Evolutionary conservation across 1,284 basidiomycete species (phyloP).

Genomic region (Boletus sp.): DNA sequence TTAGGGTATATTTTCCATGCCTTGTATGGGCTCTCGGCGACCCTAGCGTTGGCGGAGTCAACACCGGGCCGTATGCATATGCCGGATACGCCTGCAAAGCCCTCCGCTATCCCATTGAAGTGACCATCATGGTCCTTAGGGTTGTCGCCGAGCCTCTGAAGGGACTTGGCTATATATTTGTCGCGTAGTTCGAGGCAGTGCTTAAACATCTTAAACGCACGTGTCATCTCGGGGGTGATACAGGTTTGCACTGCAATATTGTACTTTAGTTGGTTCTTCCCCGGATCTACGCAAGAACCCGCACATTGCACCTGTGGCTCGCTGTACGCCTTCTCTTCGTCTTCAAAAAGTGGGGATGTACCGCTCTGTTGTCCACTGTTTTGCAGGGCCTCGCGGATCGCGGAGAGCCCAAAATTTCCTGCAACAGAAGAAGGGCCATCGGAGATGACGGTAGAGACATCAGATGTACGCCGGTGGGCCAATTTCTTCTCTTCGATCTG

Average conservation of each 20-base stretch:
- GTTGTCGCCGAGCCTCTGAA: constrained; percentile 88
- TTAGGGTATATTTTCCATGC: constrained; percentile 87
- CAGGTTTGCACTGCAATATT: constrained; percentile 35
- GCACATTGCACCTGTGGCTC: constrained; percentile 30
- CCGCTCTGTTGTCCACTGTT: constrained; percentile 19
- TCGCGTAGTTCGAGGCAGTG: constrained; percentile 84
- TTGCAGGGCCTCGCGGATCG: constrained; percentile 35
- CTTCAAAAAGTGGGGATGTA: constrained; percentile 36
- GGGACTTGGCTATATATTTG: constrained; percentile 84
- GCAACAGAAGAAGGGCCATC: constrained; percentile 39
- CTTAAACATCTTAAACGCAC: constrained; percentile 62
- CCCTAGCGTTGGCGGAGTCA: constrained; percentile 35
- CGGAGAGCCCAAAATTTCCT: constrained; percentile 40
- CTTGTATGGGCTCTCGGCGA: constrained; percentile 36
- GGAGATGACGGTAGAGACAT: constrained; percentile 35
- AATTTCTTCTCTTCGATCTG: constrained; percentile 72
- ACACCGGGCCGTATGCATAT: constrained; percentile 62
- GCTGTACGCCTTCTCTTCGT: constrained; percentile 36
- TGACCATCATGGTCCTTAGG: constrained; percentile 82
- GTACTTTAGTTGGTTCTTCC: constrained; percentile 13
- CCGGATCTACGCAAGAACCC: constrained; percentile 1
- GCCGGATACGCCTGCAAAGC: constrained; percentile 61
- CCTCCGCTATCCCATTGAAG: constrained; percentile 60
- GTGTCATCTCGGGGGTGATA: constrained; percentile 49
- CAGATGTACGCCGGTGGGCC: constrained; percentile 52